Conservation (phyloP, 163 green algal genomes). For the Chlamydomonas reinhardtii region DNA sequence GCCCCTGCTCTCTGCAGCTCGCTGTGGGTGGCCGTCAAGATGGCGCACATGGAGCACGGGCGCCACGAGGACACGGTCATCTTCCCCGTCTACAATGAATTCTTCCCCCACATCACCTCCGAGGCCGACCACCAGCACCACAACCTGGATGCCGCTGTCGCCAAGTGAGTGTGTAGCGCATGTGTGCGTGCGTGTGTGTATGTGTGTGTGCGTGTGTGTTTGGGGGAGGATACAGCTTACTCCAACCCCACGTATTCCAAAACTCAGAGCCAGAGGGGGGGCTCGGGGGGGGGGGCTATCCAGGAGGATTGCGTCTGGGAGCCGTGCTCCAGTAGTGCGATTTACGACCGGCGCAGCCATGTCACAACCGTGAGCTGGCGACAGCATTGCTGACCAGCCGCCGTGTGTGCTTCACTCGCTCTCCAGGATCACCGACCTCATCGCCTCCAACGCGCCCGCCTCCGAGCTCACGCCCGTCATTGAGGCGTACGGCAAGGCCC, state of each 20-base stretch:
- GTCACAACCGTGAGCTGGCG: background rate
- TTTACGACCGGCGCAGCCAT: too few relatives aligned
- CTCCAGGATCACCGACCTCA: background rate
- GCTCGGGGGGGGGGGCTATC: too few relatives aligned
- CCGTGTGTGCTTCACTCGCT: too few relatives aligned
- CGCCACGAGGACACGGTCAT: constrained; percentile 42
- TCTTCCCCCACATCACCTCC: constrained; percentile 3
- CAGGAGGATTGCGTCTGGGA: too few relatives aligned
- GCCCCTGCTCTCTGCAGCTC: background rate
- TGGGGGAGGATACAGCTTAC: too few relatives aligned
- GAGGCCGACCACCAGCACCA: constrained; percentile 30
- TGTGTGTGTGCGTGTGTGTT: too few relatives aligned
- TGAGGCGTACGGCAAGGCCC: constrained; percentile 27
- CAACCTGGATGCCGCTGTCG: background rate
- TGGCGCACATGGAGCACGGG: constrained; percentile 19
- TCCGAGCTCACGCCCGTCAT: background rate
- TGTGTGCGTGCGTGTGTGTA: too few relatives aligned
- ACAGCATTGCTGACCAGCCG: too few relatives aligned
- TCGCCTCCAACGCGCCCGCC: background rate
- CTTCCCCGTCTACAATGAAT: constrained; percentile 30
- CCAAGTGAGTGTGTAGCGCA: constrained; percentile 1
- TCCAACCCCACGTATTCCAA: too few relatives aligned
- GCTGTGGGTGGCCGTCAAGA: background rate
- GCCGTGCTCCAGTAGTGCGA: too few relatives aligned
- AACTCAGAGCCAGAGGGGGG: too few relatives aligned